Percentiles rank a stretch among this genome's conserved stretches.
Conservation (phyloP, 306 rosid species). For the Cucurbita pepo region DNA sequence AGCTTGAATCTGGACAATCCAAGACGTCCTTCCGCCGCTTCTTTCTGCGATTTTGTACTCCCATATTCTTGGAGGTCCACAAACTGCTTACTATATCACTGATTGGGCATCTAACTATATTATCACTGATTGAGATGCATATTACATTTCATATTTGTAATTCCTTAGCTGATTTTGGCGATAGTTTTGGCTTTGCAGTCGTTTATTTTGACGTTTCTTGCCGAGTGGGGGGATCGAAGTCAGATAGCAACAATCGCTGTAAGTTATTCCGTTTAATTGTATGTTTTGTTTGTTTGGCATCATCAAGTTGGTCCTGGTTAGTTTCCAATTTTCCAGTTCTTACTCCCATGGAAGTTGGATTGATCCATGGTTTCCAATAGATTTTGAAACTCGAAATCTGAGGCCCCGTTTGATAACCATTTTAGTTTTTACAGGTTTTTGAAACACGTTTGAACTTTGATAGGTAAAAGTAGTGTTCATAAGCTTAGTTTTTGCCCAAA, state of each 20-base stretch:
- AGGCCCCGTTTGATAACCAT: no score
- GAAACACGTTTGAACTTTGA: no score
- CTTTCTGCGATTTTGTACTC: constrained; percentile 90
- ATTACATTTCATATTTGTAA: neutral
- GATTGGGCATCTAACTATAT: neutral
- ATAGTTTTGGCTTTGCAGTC: constrained; percentile 40
- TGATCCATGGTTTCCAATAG: neutral
- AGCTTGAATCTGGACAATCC: constrained; percentile 91
- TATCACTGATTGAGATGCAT: neutral
- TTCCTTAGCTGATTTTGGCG: neutral
- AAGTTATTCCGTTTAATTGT: constrained; percentile 14
- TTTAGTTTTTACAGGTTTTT: no score
- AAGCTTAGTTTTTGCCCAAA: no score
- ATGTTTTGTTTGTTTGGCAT: neutral
- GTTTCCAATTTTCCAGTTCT: neutral
- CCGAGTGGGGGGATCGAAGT: constrained; percentile 99
- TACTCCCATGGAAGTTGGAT: neutral
- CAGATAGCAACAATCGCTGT: constrained; percentile 99
- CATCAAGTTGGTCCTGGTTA: neutral
- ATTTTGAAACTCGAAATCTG: no score
- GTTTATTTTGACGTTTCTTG: constrained; percentile 80
- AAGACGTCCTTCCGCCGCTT: constrained; percentile 64
- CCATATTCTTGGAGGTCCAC: constrained; percentile 84
- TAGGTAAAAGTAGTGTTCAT: no score
- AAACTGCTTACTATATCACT: neutral